Evolutionary conservation across 192 early-diverging fungal species (phyloP), one percentile per base, ranked within the genome.

Genomic region (Blastocladiella britannica): DNA sequence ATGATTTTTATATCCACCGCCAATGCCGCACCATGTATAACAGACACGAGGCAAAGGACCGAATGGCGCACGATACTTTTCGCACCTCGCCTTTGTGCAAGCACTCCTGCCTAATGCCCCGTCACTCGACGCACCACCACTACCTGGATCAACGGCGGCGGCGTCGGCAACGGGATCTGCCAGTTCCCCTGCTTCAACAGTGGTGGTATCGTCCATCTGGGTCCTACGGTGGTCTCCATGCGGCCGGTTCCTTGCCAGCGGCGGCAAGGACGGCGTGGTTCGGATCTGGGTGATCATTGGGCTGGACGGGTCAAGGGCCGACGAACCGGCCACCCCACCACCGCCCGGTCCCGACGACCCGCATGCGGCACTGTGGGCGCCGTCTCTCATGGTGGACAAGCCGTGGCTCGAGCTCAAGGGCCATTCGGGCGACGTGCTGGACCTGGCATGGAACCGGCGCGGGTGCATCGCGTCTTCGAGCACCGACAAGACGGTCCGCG

Each of bases 391-490:
- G 2, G 37, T 47, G 0, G 15, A 9, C 37, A 20, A 9, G 4
- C 37, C 37, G 1, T 47, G 37, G 37, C 37, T 20, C 37, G 37
- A 47, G 37, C 73, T 58, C 56, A 37, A 29, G n/a, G 74, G 68
- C 6, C 77, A 79, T 61, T 55, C 65, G 5, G 59, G 51, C 3
- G 54, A 69, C 18, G 69, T 79, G n/a, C 59, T 68, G 15, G 74
- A 79, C 53, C 31, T 76, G 6, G 47, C 62, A 20, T 79, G 77
- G 77, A 67, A 67, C 24, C 53, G 55, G 7, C 61, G 62, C 51
- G 59, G 62, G 25, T 77, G 74, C 53, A 25, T 79, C 5, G 55
- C 67, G 20, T 64, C 69, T 9, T 64, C 72, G 4, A 68, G 66
- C 18, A 56, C 67, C 51, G 76, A 78, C 53, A 55, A 61, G 29